Evolutionary conservation across 179 eudicot species (phyloP), one percentile per base, ranked within the genome.

Genomic region (Camellia oleifera): DNA sequence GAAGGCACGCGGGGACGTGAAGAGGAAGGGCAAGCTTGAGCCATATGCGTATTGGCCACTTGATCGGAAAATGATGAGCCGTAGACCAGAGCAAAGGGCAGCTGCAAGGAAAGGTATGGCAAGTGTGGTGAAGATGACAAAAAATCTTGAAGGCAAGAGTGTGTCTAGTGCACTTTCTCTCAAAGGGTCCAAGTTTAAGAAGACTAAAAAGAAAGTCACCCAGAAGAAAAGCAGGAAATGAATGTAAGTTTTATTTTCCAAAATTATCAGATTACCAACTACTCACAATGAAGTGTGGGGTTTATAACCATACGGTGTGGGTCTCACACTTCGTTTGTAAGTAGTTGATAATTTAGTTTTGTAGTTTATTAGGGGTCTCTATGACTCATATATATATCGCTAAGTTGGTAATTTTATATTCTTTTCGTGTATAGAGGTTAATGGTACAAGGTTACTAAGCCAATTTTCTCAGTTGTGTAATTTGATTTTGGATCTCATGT

Each of bases 21-120:
- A 26, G 32, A 26, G 57, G 98, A 95, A 92, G 87, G 95, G 90
- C 7, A 95, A 95, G 87, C 90, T 91, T n/a, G 99, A 96, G 88
- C 98, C 99, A 0, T 96, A 96, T 77, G 97, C 99, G 8, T 96
- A 96, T 84, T 96, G 98, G 98, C 97, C 98, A 0, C 92, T 96
- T 7, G 99, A 94, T 74, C 91, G 97, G 4, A 97, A 97, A 85
- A 85, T 94, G 97, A 88, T 97, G 81, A 96, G 99, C 77, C 88
- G 90, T 8, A 88, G 99, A 81, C 92, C 97, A 0, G 98, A 91
- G 89, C 99, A 97, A 60, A 82, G 93, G 69, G 98, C 94, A 57
- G 87, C 97, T 53, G 99, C 99, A 0, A 89, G 95, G 81, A 88
- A 90, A 80, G 99, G 98, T 42, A 94, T 97, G 98, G 76, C 86